These are phyloP conservation scores for Elsinoe australis DNA, from an alignment of 2,329 filamentous ascomycete species.

Conservation along the genomic window DNA sequence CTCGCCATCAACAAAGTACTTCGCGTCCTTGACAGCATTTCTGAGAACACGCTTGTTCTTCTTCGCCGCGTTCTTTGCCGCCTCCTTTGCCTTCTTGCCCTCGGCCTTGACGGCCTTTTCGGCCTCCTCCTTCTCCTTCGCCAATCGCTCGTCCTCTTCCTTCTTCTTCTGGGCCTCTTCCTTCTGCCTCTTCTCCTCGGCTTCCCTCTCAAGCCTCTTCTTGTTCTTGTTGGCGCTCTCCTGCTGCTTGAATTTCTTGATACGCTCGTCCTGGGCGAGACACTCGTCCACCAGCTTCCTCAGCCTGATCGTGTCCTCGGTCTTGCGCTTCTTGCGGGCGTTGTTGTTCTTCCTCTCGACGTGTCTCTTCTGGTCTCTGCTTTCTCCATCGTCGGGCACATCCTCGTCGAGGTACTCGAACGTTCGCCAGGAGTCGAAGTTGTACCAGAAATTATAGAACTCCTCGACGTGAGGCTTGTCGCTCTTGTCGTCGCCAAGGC, in stretches of 20 bases:
- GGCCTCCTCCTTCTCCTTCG: constrained; percentile 75
- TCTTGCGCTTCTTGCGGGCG: constrained; percentile 98
- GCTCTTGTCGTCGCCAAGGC: constrained; percentile 75
- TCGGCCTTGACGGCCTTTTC: constrained; percentile 79
- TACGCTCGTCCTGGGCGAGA: constrained; percentile 79
- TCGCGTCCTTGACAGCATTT: constrained; percentile 89
- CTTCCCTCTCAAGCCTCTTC: constrained; percentile 83
- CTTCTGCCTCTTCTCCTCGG: constrained; percentile 74
- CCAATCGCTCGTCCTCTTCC: constrained; percentile 70
- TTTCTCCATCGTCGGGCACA: constrained; percentile 97
- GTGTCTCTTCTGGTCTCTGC: constrained; percentile 97
- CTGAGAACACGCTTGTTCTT: constrained; percentile 99
- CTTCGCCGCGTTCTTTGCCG: constrained; percentile 97
- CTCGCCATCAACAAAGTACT: constrained; percentile 73
- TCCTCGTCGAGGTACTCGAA: constrained; percentile 99
- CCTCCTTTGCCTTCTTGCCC: constrained; percentile 94
- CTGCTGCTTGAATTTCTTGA: constrained; percentile 92
- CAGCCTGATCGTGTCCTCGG: constrained; percentile 86
- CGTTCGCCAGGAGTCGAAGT: constrained; percentile 94
- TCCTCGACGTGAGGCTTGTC: constrained; percentile 81
- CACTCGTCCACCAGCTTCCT: constrained; percentile 83
- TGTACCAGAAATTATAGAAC: constrained; percentile 99
- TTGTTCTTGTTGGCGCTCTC: constrained; percentile 94
- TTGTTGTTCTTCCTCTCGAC: constrained; percentile 98
- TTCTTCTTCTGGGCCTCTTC: constrained; percentile 81